A percentile compares a stretch with the other conserved stretches of the same genome.
phyloP scores from a whole-genome alignment of 768 basidiomycete genomes.

The Cystofilobasidium ferigula region DNA sequence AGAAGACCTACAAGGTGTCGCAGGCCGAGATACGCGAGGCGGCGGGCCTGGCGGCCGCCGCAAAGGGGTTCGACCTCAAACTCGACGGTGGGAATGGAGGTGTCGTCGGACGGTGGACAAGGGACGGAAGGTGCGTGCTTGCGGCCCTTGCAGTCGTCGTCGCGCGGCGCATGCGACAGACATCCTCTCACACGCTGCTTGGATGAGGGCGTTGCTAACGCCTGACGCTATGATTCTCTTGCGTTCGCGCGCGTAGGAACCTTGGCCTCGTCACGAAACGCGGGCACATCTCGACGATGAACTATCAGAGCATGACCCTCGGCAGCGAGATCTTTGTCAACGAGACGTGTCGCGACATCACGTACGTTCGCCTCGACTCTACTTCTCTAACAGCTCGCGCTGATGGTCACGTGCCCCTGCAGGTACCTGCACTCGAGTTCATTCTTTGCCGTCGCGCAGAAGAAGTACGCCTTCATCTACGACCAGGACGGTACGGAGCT shows the following conservation, averaged over 20 bases:
- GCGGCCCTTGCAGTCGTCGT: not conserved
- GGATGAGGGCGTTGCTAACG: no score
- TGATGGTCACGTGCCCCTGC: slow-evolving; percentile 2
- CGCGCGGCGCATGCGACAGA: no score
- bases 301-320: slow-evolving; percentile 76
- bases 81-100: slow-evolving; percentile 67
- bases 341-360: slow-evolving; percentile 86
- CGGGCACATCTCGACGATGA: slow-evolving; percentile 86
- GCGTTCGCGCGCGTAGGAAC: slow-evolving; percentile 46
- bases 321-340: slow-evolving; percentile 78
- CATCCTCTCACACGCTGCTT: no score
- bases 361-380: slow-evolving; percentile 47
- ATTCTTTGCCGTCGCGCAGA: slow-evolving; percentile 88
- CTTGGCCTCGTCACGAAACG: slow-evolving; percentile 69
- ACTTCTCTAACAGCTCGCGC: no score
- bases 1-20: slow-evolving; percentile 75
- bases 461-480: slow-evolving; percentile 91
- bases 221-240: no score
- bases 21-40: slow-evolving; percentile 60
- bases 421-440: slow-evolving; percentile 89
- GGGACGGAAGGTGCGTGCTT: slow-evolving; percentile 59
- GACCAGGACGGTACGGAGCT: slow-evolving; percentile 87
- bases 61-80: slow-evolving; percentile 57
- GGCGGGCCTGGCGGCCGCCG: slow-evolving; percentile 33
- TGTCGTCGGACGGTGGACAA: slow-evolving; percentile 69